A percentile compares a stretch with the other conserved stretches of the same genome.
phyloP scores from a whole-genome alignment of 805 yeast genomes.

The Pichia nanzhaoensis region DNA sequence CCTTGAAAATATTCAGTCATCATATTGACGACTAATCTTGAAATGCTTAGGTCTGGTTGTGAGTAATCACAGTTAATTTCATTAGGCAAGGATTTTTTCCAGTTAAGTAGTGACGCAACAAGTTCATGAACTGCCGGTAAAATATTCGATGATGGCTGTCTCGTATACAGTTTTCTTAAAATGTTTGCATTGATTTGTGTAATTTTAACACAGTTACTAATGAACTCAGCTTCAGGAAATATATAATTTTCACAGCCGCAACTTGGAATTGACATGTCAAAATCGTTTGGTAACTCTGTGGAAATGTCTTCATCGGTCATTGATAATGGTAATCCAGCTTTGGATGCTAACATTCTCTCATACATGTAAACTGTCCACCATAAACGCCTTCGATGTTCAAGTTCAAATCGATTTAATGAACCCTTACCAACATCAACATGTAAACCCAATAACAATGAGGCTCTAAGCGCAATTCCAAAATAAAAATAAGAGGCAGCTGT shows the following conservation, averaged over 20 bases:
- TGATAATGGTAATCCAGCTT: slow-evolving; percentile 73
- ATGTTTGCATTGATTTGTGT: slow-evolving; percentile 75
- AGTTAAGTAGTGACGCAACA: slow-evolving; percentile 56
- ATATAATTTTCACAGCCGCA: slow-evolving; percentile 56
- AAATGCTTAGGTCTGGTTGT: slow-evolving; percentile 45
- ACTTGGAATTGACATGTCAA: slow-evolving; percentile 58
- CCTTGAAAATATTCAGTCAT: slow-evolving; percentile 84
- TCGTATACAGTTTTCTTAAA: slow-evolving; percentile 60
- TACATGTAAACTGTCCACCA: slow-evolving; percentile 38
- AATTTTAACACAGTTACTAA: slow-evolving; percentile 69
- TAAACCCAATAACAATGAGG: slow-evolving; percentile 68
- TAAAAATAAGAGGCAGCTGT: slow-evolving; percentile 77
- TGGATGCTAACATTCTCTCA: slow-evolving; percentile 70
- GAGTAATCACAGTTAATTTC: slow-evolving; percentile 60
- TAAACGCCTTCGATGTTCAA: slow-evolving; percentile 41
- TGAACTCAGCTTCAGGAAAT: slow-evolving; percentile 73
- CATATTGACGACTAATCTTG: slow-evolving; percentile 63
- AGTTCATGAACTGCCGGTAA: slow-evolving; percentile 66
- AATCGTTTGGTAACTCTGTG: slow-evolving; percentile 68
- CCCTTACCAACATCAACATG: slow-evolving; percentile 79
- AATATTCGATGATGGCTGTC: slow-evolving; percentile 70
- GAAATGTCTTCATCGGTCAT: slow-evolving; percentile 79
- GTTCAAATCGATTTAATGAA: slow-evolving; percentile 41
- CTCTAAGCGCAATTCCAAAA: slow-evolving; percentile 68
- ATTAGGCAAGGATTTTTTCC: slow-evolving; percentile 62